Conservation (phyloP, 2,329 filamentous ascomycete genomes). For the Calonectria pteridis region DNA sequence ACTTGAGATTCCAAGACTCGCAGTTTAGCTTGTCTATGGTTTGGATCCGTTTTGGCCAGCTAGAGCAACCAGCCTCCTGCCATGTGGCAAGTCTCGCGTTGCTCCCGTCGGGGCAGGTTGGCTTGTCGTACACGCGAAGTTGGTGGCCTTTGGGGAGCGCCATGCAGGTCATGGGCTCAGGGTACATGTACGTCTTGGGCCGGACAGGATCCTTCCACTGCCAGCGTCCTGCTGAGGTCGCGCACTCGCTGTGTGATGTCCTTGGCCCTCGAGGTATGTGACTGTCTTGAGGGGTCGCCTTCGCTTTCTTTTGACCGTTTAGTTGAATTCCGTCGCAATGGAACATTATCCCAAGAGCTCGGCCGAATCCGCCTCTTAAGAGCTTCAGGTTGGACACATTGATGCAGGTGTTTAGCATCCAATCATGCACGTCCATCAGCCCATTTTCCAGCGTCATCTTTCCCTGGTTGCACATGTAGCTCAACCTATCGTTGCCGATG, state of each 20-base stretch:
- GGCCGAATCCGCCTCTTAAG: not conserved
- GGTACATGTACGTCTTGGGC: slow-evolving; percentile 13
- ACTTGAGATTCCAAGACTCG: not conserved
- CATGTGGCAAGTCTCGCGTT: not conserved
- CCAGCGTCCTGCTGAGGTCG: not conserved
- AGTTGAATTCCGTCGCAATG: not conserved
- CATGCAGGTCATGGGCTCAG: slow-evolving; percentile 2
- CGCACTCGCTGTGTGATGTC: slow-evolving; percentile 14
- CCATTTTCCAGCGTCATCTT: not conserved
- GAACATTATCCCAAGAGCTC: slow-evolving; percentile 11
- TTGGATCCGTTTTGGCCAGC: slow-evolving; percentile 12
- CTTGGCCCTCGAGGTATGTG: not conserved
- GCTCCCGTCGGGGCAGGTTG: not conserved
- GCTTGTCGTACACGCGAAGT: not conserved
- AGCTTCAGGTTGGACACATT: not conserved
- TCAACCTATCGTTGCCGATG: not conserved
- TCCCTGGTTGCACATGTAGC: slow-evolving; percentile 8
- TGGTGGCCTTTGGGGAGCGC: not conserved
- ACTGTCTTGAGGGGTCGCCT: not conserved
- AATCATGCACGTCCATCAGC: slow-evolving; percentile 13
- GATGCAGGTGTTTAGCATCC: slow-evolving; percentile 20
- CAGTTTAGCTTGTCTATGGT: slow-evolving; percentile 9
- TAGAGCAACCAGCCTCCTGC: not conserved
- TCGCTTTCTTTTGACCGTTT: not conserved
- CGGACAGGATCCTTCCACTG: slow-evolving; percentile 9